phyloP scores from a whole-genome alignment of 352 stramenopile species.

The Pythium rishiriense region DNA sequence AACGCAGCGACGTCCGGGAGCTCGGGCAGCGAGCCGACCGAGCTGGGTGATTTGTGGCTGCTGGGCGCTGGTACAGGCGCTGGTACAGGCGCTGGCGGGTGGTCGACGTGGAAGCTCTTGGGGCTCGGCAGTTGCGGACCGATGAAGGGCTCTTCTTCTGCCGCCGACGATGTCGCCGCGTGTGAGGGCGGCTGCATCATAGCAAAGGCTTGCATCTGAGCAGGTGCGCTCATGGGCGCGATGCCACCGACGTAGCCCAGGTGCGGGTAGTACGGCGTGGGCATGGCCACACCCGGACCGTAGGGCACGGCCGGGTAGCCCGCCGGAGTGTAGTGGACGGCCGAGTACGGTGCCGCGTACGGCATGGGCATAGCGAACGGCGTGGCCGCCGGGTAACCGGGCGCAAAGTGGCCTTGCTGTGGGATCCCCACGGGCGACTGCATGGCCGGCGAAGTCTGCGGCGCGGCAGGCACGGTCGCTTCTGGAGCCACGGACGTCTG shows the following conservation, averaged over 20 bases:
- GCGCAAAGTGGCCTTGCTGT: constrained; percentile 35
- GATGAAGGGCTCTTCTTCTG: constrained; percentile 36
- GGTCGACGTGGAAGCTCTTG: constrained; percentile 23
- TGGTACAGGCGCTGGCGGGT: background rate
- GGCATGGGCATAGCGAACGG: constrained; percentile 27
- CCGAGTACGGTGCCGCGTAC: constrained; percentile 41
- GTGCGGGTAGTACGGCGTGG: constrained; percentile 22
- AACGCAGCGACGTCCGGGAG: constrained; percentile 45
- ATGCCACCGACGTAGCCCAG: constrained; percentile 23
- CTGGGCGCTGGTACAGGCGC: background rate
- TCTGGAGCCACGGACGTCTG: background rate
- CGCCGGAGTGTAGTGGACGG: constrained; percentile 15
- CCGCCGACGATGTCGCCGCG: background rate
- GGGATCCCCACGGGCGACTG: constrained; percentile 9
- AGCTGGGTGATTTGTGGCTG: background rate
- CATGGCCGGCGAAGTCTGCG: constrained; percentile 11
- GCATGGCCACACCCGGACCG: constrained; percentile 15
- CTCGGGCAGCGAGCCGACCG: constrained; percentile 32
- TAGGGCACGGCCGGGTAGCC: constrained; percentile 16
- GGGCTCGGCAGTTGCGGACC: constrained; percentile 44
- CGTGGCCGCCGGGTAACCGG: constrained; percentile 28
- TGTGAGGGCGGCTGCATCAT: constrained; percentile 16
- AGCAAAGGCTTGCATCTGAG: constrained; percentile 11
- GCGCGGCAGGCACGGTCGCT: constrained; percentile 4
- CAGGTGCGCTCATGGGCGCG: constrained; percentile 6